phyloP scores from a whole-genome alignment of 257 asterid genomes.

The Osmanthus fragrans region DNA sequence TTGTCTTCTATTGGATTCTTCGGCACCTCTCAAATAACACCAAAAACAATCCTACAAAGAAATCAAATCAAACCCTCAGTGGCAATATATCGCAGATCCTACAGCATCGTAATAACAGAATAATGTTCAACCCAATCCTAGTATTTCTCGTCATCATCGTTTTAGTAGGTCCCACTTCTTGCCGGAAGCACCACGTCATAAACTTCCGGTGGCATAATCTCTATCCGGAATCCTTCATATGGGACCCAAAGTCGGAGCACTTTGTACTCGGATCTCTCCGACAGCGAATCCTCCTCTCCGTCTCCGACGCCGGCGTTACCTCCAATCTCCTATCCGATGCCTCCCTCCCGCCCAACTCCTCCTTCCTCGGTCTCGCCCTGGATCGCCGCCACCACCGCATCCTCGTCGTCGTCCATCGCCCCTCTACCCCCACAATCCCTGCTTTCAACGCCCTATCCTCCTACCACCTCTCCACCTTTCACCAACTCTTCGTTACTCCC shows the following conservation, averaged over 20 bases:
- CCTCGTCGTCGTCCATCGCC: constrained; percentile 62
- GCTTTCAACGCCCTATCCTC: constrained; percentile 61
- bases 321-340: constrained; percentile 55
- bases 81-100: not conserved
- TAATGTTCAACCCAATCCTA: constrained; percentile 24
- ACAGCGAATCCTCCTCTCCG: constrained; percentile 51
- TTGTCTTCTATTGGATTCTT: too few relatives aligned
- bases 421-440: constrained; percentile 24
- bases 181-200: constrained; percentile 60
- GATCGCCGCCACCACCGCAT: constrained; percentile 69
- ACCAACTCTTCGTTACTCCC: constrained; percentile 42
- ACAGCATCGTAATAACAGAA: not conserved
- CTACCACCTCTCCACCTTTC: constrained; percentile 51
- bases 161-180: constrained; percentile 18
- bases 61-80: not conserved
- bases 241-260: constrained; percentile 81
- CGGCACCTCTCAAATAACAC: too few relatives aligned
- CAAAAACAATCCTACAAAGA: not conserved
- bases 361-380: constrained; percentile 57
- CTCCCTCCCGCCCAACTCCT: constrained; percentile 52
- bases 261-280: constrained; percentile 71
- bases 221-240: constrained; percentile 66
- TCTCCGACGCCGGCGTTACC: constrained; percentile 79
- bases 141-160: constrained; percentile 1
- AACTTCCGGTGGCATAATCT: constrained; percentile 63